Evolutionary conservation across 73 alveolate species (phyloP), one percentile per base, ranked within the genome.

Genomic region (Durusdinium trenchii): DNA sequence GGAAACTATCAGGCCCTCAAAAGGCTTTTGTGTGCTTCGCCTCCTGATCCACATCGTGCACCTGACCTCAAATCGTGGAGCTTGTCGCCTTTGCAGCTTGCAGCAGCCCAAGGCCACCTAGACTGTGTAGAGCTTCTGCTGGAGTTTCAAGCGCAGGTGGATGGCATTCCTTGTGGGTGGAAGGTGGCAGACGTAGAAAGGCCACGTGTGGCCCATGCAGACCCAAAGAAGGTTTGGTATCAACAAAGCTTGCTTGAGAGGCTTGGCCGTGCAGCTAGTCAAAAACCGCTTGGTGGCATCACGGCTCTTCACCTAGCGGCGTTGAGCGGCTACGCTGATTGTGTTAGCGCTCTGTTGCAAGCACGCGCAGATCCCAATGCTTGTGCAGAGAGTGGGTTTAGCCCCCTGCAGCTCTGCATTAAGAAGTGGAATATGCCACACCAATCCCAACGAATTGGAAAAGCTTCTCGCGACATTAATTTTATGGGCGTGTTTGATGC

Each of bases 161-260:
- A 83, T 35, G 86, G 51, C 20, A 12, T 48, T 45, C 93, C 93
- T 3, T 10, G 47, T 35, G 93, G 93, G 36, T 83, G 93, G 93
- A 6, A 3, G 93, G 35, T 50, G 46, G 32, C 32, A 20, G 73
- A 5, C 36, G 51, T 50, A n/a, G 43, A 4, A 9, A 73, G n/a
- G 16, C 48, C 9, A 10, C 6, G 71, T 32, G 73, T 83, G 36
- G 35, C 71, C 23, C 93, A 83, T 48, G 93, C 93, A 35, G 93
- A 83, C 93, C 89, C 89, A 78, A 83, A 51, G 48, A 50, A 47
- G 71, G 93, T 83, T 38, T 50, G 71, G 93, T 48, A 83, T 48
- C 93, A 83, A 35, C 52, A 38, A 16, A 50, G 23, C 73, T 30
- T 48, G 40, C 93, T 83, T 32, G 52, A 48, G 71, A 20, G 71